phyloP scores from a whole-genome alignment of 306 rosid species.

The Alnus glutinosa region DNA sequence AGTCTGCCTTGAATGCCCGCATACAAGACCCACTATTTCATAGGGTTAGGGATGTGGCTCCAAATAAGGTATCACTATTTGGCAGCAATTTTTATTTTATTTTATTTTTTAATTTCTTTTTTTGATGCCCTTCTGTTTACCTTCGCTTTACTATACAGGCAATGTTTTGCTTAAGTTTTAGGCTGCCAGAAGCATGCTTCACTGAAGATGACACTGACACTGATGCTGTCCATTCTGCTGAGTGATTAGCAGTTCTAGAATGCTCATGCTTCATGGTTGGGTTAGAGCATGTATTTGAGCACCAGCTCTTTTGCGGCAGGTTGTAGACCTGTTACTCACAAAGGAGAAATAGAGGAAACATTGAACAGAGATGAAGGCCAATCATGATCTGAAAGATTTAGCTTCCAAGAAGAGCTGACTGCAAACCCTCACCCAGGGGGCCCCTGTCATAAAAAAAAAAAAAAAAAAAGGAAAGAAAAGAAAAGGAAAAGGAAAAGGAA shows the following conservation, averaged over 20 bases:
- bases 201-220: constrained; percentile 31
- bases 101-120: not conserved
- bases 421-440: too few species aligned
- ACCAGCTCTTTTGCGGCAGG: not conserved
- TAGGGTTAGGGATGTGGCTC: constrained; percentile 94
- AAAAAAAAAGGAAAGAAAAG: too few species aligned
- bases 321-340: not conserved
- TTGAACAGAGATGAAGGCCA: not conserved
- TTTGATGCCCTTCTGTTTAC: not conserved
- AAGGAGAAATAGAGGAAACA: not conserved
- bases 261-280: constrained; percentile 16
- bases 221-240: constrained; percentile 15
- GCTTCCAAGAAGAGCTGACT: not conserved
- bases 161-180: constrained; percentile 85
- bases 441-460: too few species aligned
- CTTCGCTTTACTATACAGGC: constrained; percentile 47
- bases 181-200: constrained; percentile 59
- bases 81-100: not conserved
- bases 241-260: constrained; percentile 12
- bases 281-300: not conserved
- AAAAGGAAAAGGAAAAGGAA: too few species aligned
- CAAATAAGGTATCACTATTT: constrained; percentile 68
- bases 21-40: constrained; percentile 67
- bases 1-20: constrained; percentile 63
- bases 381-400: not conserved